Percentiles rank a stretch among this genome's conserved stretches.
Conservation (phyloP, 1,284 basidiomycete genomes). For the Ustilago trichophora region DNA sequence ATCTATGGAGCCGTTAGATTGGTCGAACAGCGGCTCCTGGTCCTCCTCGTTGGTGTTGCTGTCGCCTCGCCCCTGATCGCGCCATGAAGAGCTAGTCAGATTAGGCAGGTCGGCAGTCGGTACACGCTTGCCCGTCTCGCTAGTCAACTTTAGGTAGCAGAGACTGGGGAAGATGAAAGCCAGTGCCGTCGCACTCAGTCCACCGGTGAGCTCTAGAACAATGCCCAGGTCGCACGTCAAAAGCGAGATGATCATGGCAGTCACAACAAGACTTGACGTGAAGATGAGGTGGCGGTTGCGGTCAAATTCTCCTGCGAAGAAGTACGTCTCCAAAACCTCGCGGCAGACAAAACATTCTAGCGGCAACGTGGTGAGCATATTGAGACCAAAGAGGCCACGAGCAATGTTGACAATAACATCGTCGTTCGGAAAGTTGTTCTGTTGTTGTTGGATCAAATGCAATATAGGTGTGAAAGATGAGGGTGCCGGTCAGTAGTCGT, state of each 20-base stretch:
- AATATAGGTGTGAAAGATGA: too few species aligned
- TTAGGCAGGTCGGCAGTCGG: slow-evolving; percentile 33
- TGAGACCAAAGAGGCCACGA: slow-evolving; percentile 91
- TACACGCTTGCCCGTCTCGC: slow-evolving; percentile 46
- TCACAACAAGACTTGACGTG: slow-evolving; percentile 83
- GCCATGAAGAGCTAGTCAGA: slow-evolving; percentile 26
- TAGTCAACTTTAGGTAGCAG: slow-evolving; percentile 64
- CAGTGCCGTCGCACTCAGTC: slow-evolving; percentile 89
- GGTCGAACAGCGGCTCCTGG: slow-evolving; percentile 24
- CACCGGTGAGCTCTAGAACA: slow-evolving; percentile 96
- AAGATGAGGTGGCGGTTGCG: slow-evolving; percentile 82
- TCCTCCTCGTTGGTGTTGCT: slow-evolving; percentile 6
- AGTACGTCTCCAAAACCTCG: slow-evolving; percentile 72
- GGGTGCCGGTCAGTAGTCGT: too few species aligned
- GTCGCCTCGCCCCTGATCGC: slow-evolving; percentile 5
- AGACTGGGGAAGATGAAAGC: slow-evolving; percentile 78
- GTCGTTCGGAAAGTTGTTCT: slow-evolving; percentile 65
- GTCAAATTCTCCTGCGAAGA: slow-evolving; percentile 54
- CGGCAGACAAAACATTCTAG: slow-evolving; percentile 92
- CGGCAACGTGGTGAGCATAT: slow-evolving; percentile 97
- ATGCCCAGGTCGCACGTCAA: slow-evolving; percentile 96
- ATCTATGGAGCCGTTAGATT: slow-evolving; percentile 25
- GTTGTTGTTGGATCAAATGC: too few species aligned
- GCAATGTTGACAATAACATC: slow-evolving; percentile 74
- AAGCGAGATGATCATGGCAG: slow-evolving; percentile 85